A percentile compares a stretch with the other conserved stretches of the same genome.
Conservation (phyloP, 257 asterid genomes). For the Hygrophila difformis region DNA sequence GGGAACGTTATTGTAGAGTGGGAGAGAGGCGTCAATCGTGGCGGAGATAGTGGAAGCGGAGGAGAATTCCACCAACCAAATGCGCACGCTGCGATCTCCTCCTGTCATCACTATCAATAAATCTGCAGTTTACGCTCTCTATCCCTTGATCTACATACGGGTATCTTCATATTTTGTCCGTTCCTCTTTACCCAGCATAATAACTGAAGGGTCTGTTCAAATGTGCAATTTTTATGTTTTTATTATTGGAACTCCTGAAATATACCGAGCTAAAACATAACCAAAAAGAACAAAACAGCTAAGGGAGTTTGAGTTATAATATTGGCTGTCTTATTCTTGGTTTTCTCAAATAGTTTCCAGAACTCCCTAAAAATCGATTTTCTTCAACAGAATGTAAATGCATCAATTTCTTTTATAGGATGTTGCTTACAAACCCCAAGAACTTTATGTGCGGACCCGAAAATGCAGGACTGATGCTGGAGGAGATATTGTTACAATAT, state of each 20-base stretch:
- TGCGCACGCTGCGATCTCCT: conserved; percentile 74
- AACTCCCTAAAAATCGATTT: too few species aligned
- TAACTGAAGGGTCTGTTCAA: too few species aligned
- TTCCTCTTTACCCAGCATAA: too few species aligned
- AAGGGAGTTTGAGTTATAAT: too few species aligned
- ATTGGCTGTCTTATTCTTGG: too few species aligned
- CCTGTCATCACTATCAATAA: conserved; percentile 79
- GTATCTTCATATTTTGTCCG: conserved; percentile 24
- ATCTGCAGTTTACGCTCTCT: conserved; percentile 76
- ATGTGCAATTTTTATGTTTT: too few species aligned
- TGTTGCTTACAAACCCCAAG: conserved; percentile 91
- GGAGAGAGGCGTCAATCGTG: conserved; percentile 86
- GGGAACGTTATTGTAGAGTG: conserved; percentile 43
- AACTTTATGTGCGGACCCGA: conserved; percentile 68
- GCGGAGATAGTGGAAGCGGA: conserved; percentile 97
- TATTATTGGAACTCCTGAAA: too few species aligned
- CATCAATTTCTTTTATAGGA: conserved; percentile 37
- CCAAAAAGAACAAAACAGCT: too few species aligned
- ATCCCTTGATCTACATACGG: conserved; percentile 68
- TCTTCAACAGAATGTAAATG: background rate
- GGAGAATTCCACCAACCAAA: conserved; percentile 64
- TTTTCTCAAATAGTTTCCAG: too few species aligned
- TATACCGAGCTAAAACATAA: too few species aligned
- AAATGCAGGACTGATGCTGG: conserved; percentile 87
- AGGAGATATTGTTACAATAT: conserved; percentile 55